phyloP scores from a whole-genome alignment of 192 early-diverging fungal genomes.

The Coemansia brasiliensis region DNA sequence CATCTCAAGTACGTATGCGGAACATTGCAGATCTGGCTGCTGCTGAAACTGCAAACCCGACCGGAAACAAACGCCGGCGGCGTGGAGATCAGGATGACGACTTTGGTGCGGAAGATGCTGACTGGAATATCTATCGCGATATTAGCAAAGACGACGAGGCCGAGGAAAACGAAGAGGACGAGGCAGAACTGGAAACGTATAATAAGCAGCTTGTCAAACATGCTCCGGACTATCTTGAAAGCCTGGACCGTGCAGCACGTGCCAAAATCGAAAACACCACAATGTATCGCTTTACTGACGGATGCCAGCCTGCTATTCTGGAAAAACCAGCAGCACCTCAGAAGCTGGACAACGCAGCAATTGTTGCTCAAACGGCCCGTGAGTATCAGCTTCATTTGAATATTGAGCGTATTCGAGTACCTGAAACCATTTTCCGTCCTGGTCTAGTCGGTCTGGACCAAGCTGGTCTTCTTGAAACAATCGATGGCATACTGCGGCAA shows the following conservation, averaged over 20 bases:
- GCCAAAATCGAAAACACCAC: conserved; percentile 68
- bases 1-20: conserved; percentile 81
- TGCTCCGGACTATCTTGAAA: conserved; percentile 74
- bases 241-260: conserved; percentile 67
- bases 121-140: conserved; percentile 90
- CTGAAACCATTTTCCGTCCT: conserved; percentile 90
- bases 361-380: conserved; percentile 53
- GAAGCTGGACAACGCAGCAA: conserved; percentile 42
- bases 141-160: conserved; percentile 82
- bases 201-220: conserved; percentile 70
- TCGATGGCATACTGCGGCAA: conserved; percentile 62
- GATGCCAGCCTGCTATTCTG: conserved; percentile 46
- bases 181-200: conserved; percentile 64
- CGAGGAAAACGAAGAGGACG: conserved; percentile 81
- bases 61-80: conserved; percentile 43
- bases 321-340: conserved; percentile 61
- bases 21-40: conserved; percentile 82
- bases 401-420: conserved; percentile 86
- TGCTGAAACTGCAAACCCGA: conserved; percentile 22
- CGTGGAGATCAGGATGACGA: conserved; percentile 70
- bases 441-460: conserved; percentile 83
- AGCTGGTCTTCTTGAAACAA: conserved; percentile 80
- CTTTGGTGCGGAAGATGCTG: conserved; percentile 90
- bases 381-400: conserved; percentile 86
- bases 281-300: conserved; percentile 71